Percentiles rank a stretch among this genome's conserved stretches.
These are phyloP conservation scores for Fusarium sacchari DNA, from an alignment of 2,329 filamentous ascomycete species.

Conservation along the genomic window DNA sequence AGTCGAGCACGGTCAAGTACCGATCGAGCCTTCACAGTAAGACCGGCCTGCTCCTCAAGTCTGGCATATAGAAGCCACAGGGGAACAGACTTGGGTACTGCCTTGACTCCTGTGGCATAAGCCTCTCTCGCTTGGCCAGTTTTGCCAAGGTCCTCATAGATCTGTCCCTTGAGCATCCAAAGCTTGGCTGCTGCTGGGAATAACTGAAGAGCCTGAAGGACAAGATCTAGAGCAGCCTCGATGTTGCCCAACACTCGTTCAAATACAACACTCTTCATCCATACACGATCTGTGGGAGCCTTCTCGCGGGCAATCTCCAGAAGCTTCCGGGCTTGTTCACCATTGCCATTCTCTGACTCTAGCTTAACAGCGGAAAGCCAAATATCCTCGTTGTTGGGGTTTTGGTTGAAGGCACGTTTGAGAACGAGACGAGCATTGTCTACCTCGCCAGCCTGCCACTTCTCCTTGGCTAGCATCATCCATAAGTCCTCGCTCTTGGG, in stretches of 20 bases:
- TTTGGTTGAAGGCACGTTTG: constrained; percentile 90
- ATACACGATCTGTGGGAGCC: constrained; percentile 94
- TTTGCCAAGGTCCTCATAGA: constrained; percentile 87
- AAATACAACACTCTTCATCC: constrained; percentile 95
- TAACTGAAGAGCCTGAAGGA: constrained; percentile 84
- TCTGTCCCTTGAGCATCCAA: constrained; percentile 99
- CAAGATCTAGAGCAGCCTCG: constrained; percentile 86
- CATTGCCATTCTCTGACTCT: constrained; percentile 88
- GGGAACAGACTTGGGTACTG: constrained; percentile 83
- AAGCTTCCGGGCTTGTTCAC: constrained; percentile 82
- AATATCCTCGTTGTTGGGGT: constrained; percentile 97
- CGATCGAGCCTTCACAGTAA: constrained; percentile 90
- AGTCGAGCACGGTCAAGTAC: constrained; percentile 92
- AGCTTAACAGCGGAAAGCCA: constrained; percentile 97
- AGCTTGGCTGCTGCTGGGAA: constrained; percentile 90
- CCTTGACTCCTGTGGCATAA: constrained; percentile 87
- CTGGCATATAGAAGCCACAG: constrained; percentile 91
- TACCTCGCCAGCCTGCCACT: constrained; percentile 88
- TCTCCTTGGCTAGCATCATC: constrained; percentile 96
- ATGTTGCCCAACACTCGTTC: constrained; percentile 84
- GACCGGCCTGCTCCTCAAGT: constrained; percentile 85
- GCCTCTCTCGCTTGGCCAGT: constrained; percentile 88
- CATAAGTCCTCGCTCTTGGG: constrained; percentile 91
- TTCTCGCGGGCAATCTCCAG: constrained; percentile 85
- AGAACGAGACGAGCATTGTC: constrained; percentile 88